A percentile compares a stretch with the other conserved stretches of the same genome.
phyloP scores from a whole-genome alignment of 2,329 filamentous ascomycete genomes.

The Orbilia quercus region DNA sequence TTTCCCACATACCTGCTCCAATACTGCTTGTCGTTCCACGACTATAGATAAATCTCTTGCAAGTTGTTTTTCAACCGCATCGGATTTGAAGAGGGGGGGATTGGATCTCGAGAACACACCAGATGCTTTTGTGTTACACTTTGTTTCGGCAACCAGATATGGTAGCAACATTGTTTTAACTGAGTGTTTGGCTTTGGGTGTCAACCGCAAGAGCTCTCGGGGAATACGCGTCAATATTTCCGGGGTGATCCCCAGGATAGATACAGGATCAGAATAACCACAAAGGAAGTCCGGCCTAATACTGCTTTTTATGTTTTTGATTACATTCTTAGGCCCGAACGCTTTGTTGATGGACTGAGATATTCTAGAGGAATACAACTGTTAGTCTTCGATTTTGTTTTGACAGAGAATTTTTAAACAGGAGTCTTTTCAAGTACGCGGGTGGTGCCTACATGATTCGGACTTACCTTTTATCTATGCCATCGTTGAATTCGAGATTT shows the following conservation, averaged over 20 bases:
- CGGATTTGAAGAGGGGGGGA: too few species aligned
- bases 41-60: conserved; percentile 28
- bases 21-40: conserved; percentile 19
- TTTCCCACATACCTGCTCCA: conserved; percentile 10
- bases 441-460: too few species aligned
- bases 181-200: background rate
- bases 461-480: too few species aligned
- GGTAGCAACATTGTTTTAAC: conserved; percentile 18
- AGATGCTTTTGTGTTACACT: conserved; percentile 15
- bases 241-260: conserved; percentile 6
- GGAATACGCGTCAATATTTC: conserved; percentile 13
- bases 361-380: background rate
- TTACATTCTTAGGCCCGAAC: conserved; percentile 23
- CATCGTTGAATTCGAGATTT: conserved; percentile 3
- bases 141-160: conserved; percentile 23
- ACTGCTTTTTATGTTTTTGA: conserved; percentile 1
- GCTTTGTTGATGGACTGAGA: conserved; percentile 14
- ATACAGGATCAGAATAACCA: conserved; percentile 7
- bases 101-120: too few species aligned
- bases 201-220: background rate
- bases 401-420: too few species aligned
- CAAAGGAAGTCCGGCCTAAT: conserved; percentile 30
- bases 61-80: conserved; percentile 20
- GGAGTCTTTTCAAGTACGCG: too few species aligned
- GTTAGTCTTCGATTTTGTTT: background rate